Conservation (phyloP, 805 yeast genomes). For the Isabelozyma gotoi region DNA sequence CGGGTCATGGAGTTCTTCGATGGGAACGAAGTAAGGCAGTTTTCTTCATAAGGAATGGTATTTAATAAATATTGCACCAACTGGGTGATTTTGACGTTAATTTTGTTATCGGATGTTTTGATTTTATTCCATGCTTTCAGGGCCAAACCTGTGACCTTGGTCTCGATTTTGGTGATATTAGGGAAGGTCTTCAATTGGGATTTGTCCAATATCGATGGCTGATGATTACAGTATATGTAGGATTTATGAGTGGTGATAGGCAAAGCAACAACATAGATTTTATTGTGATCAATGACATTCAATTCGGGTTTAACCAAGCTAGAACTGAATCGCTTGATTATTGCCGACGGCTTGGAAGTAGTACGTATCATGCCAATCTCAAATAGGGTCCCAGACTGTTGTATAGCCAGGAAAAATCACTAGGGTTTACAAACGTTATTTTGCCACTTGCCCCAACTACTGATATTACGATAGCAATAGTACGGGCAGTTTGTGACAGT, state of each 20-base stretch:
- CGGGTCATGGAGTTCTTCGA: slow-evolving; percentile 59
- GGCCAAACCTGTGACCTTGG: slow-evolving; percentile 50
- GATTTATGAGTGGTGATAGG: slow-evolving; percentile 68
- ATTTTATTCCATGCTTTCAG: slow-evolving; percentile 62
- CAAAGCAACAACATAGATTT: slow-evolving; percentile 64
- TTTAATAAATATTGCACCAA: slow-evolving; percentile 54
- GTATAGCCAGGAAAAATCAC: no score
- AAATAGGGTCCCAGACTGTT: no score
- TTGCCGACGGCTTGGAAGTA: slow-evolving; percentile 1
- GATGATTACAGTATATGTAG: slow-evolving; percentile 69
- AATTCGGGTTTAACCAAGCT: background rate
- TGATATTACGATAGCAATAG: background rate
- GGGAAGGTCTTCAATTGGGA: slow-evolving; percentile 29
- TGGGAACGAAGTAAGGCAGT: slow-evolving; percentile 74
- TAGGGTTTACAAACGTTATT: no score
- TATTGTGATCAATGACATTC: slow-evolving; percentile 22
- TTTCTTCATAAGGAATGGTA: slow-evolving; percentile 78
- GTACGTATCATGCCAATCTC: background rate
- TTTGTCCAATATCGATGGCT: slow-evolving; percentile 22
- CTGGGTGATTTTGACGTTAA: slow-evolving; percentile 60
- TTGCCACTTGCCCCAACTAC: background rate
- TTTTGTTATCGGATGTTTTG: slow-evolving; percentile 48
- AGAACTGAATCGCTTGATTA: background rate
- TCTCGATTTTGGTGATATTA: slow-evolving; percentile 41
- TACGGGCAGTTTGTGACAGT: background rate